These are phyloP conservation scores for Alternaria rosae DNA, from an alignment of 2,329 filamentous ascomycete genomes.

Conservation along the genomic window DNA sequence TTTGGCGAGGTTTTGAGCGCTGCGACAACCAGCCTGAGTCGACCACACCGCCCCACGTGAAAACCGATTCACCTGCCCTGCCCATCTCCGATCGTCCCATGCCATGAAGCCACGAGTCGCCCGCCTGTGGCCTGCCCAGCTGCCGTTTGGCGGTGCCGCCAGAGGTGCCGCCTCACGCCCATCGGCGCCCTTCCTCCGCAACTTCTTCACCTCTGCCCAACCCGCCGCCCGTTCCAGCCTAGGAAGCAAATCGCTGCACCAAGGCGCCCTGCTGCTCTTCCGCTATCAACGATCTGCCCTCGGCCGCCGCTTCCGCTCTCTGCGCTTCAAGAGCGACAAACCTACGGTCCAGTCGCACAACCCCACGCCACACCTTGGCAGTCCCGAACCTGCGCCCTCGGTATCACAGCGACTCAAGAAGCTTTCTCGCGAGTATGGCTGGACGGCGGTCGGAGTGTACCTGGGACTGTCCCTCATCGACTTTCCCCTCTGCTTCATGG, in stretches of 20 bases:
- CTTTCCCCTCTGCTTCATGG: constrained; percentile 93
- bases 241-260: constrained; percentile 19
- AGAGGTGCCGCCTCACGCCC: constrained; percentile 22
- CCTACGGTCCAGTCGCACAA: constrained; percentile 40
- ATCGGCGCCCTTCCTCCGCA: constrained; percentile 27
- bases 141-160: constrained; percentile 26
- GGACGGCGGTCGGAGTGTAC: constrained; percentile 93
- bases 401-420: constrained; percentile 78
- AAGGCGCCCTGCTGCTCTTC: constrained; percentile 20
- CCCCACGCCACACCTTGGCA: constrained; percentile 51
- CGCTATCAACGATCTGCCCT: constrained; percentile 31
- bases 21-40: constrained; percentile 12
- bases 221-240: constrained; percentile 13
- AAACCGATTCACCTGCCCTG: constrained; percentile 13
- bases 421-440: constrained; percentile 91
- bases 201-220: constrained; percentile 38
- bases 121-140: constrained; percentile 33
- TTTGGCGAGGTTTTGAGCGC: constrained; percentile 15
- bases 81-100: constrained; percentile 4
- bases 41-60: constrained; percentile 18
- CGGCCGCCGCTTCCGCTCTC: constrained; percentile 38
- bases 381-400: constrained; percentile 55
- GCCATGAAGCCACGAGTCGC: constrained; percentile 38
- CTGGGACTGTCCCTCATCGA: constrained; percentile 82
- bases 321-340: constrained; percentile 50